Conservation (phyloP, 148 eudicot genomes). For the Fagopyrum homotropicum region DNA sequence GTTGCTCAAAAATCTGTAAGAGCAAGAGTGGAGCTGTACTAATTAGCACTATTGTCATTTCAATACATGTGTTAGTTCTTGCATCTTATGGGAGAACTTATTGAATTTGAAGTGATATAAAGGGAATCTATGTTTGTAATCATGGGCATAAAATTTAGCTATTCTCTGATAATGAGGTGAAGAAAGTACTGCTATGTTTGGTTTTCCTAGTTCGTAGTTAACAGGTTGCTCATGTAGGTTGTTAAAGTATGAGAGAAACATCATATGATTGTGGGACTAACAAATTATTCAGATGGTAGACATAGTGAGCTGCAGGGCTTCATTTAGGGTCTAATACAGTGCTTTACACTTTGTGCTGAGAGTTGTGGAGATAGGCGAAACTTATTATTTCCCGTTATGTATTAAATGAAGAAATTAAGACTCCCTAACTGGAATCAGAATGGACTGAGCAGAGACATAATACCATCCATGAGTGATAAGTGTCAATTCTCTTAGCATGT, state of each 20-base stretch:
- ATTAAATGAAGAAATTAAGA: no score
- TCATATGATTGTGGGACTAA: neutral
- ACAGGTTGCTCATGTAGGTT: neutral
- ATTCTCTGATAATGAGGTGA: neutral
- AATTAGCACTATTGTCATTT: neutral
- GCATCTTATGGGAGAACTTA: neutral
- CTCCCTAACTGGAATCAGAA: neutral
- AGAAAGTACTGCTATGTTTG: neutral
- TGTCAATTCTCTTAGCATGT: neutral
- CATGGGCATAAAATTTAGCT: neutral
- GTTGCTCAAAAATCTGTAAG: neutral
- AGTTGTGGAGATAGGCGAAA: neutral
- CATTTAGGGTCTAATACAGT: neutral
- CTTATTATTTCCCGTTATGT: neutral
- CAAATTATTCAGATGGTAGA: neutral
- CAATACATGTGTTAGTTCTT: neutral
- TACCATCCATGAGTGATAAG: neutral
- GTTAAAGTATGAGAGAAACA: neutral
- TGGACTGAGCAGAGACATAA: neutral
- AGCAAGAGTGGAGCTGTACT: neutral
- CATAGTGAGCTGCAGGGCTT: neutral
- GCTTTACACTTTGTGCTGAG: neutral
- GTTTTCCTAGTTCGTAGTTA: neutral
- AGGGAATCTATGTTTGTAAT: neutral
- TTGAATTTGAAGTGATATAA: neutral